Percentiles rank a stretch among this genome's conserved stretches.
Evolutionary conservation across 352 stramenopile genomes (phyloP).

Genomic region (Phytophthora colocasiae): DNA sequence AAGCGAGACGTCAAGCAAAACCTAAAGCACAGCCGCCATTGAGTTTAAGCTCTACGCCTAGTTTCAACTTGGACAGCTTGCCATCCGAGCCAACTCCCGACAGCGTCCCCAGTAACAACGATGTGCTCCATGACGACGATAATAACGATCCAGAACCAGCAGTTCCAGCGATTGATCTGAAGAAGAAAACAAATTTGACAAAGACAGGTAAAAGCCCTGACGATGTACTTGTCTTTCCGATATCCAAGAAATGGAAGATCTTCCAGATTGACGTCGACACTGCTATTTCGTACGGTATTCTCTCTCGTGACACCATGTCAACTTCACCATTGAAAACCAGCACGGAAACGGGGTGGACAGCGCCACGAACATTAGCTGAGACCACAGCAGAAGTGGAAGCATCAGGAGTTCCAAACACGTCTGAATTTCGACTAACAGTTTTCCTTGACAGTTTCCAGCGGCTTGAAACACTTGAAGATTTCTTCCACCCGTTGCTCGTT

Average conservation of each 20-base stretch:
- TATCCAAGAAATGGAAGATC: constrained; percentile 46
- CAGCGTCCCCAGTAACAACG: constrained; percentile 26
- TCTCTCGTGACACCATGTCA: constrained; percentile 44
- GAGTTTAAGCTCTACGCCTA: constrained; percentile 30
- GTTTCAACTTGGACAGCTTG: constrained; percentile 20
- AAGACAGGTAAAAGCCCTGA: constrained; percentile 22
- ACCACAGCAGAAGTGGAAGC: constrained; percentile 20
- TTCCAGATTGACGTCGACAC: constrained; percentile 59
- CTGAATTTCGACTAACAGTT: constrained; percentile 63
- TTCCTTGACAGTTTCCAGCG: constrained; percentile 75
- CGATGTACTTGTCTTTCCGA: constrained; percentile 42
- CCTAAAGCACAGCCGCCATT: constrained; percentile 24
- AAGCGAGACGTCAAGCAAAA: constrained; percentile 27
- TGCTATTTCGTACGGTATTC: constrained; percentile 54
- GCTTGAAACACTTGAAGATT: constrained; percentile 61
- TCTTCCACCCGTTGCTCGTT: constrained; percentile 64
- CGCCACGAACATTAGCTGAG: constrained; percentile 14
- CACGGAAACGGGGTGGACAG: constrained; percentile 6
- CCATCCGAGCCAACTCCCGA: constrained; percentile 19
- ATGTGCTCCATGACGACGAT: constrained; percentile 21
- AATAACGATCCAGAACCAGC: constrained; percentile 3
- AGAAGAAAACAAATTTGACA: constrained; percentile 13
- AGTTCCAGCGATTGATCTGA: constrained; percentile 19
- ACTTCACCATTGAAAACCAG: constrained; percentile 11
- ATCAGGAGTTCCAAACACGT: constrained; percentile 3